Conservation (phyloP, 2,329 filamentous ascomycete genomes). For the Xylariaceae sp. region DNA sequence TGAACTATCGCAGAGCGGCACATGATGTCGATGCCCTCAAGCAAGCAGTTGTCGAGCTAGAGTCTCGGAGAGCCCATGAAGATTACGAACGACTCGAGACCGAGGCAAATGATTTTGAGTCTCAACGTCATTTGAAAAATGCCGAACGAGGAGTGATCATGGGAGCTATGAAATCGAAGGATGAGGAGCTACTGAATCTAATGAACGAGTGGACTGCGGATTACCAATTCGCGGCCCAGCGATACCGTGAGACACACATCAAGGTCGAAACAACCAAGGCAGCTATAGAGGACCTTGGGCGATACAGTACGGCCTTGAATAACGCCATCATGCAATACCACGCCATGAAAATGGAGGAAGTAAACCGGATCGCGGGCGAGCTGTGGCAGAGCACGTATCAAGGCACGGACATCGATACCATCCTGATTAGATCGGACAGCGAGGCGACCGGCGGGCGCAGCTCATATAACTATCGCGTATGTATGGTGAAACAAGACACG, state of each 20-base stretch:
- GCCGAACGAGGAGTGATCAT: slow-evolving; percentile 69
- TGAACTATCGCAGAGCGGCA: slow-evolving; percentile 73
- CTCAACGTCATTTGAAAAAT: slow-evolving; percentile 60
- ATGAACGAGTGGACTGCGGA: slow-evolving; percentile 76
- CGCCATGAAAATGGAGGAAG: slow-evolving; percentile 94
- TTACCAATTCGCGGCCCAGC: slow-evolving; percentile 73
- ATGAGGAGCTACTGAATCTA: slow-evolving; percentile 69
- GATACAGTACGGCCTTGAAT: slow-evolving; percentile 79
- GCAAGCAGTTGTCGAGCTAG: slow-evolving; percentile 66
- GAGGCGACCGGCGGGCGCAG: slow-evolving; percentile 69
- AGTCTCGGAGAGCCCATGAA: slow-evolving; percentile 72
- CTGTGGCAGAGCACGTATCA: slow-evolving; percentile 97
- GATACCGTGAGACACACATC: slow-evolving; percentile 84
- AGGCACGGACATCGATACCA: slow-evolving; percentile 94
- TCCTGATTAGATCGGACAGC: slow-evolving; percentile 87
- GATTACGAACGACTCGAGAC: slow-evolving; percentile 70
- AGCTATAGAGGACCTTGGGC: slow-evolving; percentile 81
- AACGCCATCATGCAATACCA: slow-evolving; percentile 98
- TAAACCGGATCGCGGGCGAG: slow-evolving; percentile 90
- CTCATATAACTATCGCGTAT: slow-evolving; percentile 93
- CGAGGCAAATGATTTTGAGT: slow-evolving; percentile 64
- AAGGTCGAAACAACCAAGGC: slow-evolving; percentile 88
- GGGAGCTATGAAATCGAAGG: slow-evolving; percentile 77
- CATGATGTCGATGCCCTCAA: slow-evolving; percentile 62
- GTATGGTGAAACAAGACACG: slow-evolving; percentile 94